Evolutionary conservation across 495 filamentous ascomycete species (phyloP).

Genomic region (Halenospora varia): DNA sequence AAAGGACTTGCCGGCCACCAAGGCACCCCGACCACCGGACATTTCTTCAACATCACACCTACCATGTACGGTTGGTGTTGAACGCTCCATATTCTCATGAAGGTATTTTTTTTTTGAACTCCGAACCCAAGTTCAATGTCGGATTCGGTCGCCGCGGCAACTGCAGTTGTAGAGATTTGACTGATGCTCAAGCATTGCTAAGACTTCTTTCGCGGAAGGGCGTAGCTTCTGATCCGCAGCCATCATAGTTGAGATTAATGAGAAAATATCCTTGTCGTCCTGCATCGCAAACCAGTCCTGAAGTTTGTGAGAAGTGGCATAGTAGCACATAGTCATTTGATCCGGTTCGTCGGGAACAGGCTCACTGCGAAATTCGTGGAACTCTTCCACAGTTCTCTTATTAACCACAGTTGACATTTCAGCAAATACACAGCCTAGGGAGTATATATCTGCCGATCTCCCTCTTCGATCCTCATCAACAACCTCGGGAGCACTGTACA

Average conservation of each 20-base stretch:
- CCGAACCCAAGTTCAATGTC: no score
- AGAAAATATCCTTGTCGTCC: not conserved
- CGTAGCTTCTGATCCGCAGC: slow-evolving; percentile 1
- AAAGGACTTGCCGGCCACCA: no score
- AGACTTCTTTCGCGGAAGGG: slow-evolving; percentile 4
- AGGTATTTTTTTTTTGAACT: no score
- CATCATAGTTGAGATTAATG: not conserved
- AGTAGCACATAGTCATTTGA: not conserved
- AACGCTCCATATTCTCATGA: no score
- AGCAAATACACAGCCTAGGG: slow-evolving; percentile 38
- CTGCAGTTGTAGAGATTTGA: not conserved
- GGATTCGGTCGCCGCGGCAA: not conserved
- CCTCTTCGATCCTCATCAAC: slow-evolving; percentile 21
- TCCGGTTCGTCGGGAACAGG: slow-evolving; percentile 4
- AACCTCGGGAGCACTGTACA: slow-evolving; percentile 34
- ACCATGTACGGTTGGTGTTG: no score
- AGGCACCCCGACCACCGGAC: no score
- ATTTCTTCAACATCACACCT: no score
- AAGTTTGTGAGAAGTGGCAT: slow-evolving; percentile 9
- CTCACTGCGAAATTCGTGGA: slow-evolving; percentile 5
- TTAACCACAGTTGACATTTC: slow-evolving; percentile 34
- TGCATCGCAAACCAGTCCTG: slow-evolving; percentile 1
- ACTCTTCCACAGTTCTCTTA: slow-evolving; percentile 7
- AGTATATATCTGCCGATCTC: slow-evolving; percentile 34
- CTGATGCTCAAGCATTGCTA: not conserved